These are phyloP conservation scores for Pseudogymnoascus sp. DNA, from an alignment of 2,329 filamentous ascomycete genomes.

Conservation along the genomic window DNA sequence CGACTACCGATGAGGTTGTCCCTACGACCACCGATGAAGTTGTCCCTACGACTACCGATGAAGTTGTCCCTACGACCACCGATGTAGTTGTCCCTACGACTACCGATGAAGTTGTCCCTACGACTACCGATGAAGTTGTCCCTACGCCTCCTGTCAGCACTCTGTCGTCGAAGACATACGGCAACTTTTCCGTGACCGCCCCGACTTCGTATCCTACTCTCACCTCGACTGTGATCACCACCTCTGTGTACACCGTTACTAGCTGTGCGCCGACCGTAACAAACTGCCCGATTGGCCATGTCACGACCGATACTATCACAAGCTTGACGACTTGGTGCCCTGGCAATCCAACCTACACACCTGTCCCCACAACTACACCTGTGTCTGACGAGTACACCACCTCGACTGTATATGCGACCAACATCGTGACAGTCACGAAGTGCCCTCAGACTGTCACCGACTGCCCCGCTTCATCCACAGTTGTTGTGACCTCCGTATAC, in stretches of 20 bases:
- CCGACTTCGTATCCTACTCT: background rate
- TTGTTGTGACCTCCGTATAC: conserved; percentile 2
- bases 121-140: too few species aligned
- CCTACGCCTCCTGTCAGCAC: too few species aligned
- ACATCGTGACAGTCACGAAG: conserved; percentile 8
- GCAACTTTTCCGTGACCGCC: conserved; percentile 4
- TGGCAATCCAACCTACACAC: conserved; percentile 11
- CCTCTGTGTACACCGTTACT: conserved; percentile 41
- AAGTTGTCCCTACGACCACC: too few species aligned
- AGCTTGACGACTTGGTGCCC: conserved; percentile 39
- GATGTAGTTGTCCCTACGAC: too few species aligned
- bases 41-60: too few species aligned
- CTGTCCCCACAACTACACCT: background rate
- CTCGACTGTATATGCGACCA: conserved; percentile 13
- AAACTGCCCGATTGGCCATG: conserved; percentile 40
- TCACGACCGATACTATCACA: conserved; percentile 34
- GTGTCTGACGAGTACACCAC: background rate
- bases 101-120: too few species aligned
- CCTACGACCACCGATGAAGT: too few species aligned
- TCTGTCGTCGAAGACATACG: background rate
- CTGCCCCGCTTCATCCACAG: conserved; percentile 3
- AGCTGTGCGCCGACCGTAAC: conserved; percentile 38
- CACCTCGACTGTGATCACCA: conserved; percentile 41
- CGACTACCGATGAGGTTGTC: too few species aligned
- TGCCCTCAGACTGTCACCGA: background rate